A percentile compares a stretch with the other conserved stretches of the same genome.
Evolutionary conservation across 257 asterid genomes (phyloP).

Genomic region (Haberlea rhodopensis): DNA sequence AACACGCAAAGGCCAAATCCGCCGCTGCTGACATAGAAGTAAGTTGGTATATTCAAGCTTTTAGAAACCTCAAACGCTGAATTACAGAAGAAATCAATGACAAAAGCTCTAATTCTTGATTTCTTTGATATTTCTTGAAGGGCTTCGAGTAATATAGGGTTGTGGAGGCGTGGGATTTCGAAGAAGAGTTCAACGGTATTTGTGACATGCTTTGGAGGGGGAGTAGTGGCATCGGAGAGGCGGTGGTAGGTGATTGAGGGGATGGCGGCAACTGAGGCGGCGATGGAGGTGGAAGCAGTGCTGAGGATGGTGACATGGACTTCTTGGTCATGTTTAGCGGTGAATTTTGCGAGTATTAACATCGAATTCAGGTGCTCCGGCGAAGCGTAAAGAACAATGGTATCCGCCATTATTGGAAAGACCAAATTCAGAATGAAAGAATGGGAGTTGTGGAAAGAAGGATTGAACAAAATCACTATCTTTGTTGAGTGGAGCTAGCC

Average conservation of each 20-base stretch:
- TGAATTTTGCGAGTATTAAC: background rate
- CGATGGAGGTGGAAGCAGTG: slow-evolving; percentile 27
- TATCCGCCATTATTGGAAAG: slow-evolving; percentile 23
- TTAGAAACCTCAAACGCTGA: slow-evolving; percentile 19
- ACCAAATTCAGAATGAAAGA: too few species aligned
- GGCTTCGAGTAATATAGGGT: too few species aligned
- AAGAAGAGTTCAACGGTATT: slow-evolving; percentile 21
- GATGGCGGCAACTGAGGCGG: slow-evolving; percentile 19
- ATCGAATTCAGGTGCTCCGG: slow-evolving; percentile 32
- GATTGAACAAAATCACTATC: too few species aligned
- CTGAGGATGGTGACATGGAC: slow-evolving; percentile 20
- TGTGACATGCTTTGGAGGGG: slow-evolving; percentile 1
- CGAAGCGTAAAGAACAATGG: slow-evolving; percentile 29
- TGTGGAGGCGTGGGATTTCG: slow-evolving; percentile 30
- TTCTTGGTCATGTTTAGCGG: background rate
- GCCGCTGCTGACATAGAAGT: too few species aligned
- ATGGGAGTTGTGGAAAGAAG: too few species aligned
- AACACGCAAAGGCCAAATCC: slow-evolving; percentile 3
- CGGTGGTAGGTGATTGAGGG: slow-evolving; percentile 28
- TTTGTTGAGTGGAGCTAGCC: too few species aligned
- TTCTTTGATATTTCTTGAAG: too few species aligned
- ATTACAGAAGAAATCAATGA: slow-evolving; percentile 34
- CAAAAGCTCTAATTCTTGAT: slow-evolving; percentile 26
- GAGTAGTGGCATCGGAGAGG: slow-evolving; percentile 25
- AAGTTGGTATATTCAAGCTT: too few species aligned